Conservation (phyloP, 352 stramenopile species). For the Phytophthora meadii region DNA sequence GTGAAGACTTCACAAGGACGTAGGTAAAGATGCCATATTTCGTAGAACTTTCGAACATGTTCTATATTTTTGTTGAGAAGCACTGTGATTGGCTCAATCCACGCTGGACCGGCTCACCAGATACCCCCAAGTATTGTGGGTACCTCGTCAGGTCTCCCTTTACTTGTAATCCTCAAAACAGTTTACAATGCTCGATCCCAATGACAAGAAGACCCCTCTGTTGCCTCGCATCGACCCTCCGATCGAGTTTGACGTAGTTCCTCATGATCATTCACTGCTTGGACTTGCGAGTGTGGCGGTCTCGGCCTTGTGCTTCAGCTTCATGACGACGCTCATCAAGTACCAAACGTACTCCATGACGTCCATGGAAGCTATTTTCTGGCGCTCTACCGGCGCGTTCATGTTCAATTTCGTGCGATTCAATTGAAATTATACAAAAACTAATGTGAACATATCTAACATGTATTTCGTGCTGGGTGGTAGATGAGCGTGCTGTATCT, state of each 20-base stretch:
- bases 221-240: constrained; percentile 1
- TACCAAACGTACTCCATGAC: constrained; percentile 32
- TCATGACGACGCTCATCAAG: not conserved
- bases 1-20: constrained; percentile 16
- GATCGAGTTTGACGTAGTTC: not conserved
- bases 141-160: too few species aligned
- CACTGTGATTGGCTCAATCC: not conserved
- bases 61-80: not conserved
- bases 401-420: constrained; percentile 50
- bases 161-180: too few species aligned
- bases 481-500: not conserved
- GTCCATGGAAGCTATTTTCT: constrained; percentile 74
- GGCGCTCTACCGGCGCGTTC: constrained; percentile 53
- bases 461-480: not conserved
- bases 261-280: constrained; percentile 47
- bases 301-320: constrained; percentile 70
- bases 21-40: not conserved
- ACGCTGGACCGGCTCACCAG: constrained; percentile 4
- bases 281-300: constrained; percentile 58
- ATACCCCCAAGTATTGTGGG: too few species aligned
- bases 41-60: not conserved
- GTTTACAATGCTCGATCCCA: not conserved
- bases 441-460: not conserved
- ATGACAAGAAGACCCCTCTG: not conserved
- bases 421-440: not conserved